phyloP scores from a whole-genome alignment of 768 basidiomycete genomes.

The Neoboletus magnificus region DNA sequence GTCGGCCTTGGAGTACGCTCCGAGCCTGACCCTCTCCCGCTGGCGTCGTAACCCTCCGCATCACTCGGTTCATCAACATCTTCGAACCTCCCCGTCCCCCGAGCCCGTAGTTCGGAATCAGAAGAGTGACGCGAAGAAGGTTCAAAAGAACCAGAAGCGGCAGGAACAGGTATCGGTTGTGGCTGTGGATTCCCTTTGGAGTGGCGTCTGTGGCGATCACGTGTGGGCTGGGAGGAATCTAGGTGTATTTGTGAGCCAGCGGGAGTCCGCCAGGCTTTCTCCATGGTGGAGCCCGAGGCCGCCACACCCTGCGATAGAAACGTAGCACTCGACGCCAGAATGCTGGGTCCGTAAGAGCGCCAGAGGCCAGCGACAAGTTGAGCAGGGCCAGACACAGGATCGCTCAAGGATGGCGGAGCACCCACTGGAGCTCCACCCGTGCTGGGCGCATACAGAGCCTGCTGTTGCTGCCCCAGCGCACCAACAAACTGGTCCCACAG shows the following conservation, averaged over 20 bases:
- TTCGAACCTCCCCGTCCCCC: conserved; percentile 53
- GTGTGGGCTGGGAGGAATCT: conserved; percentile 29
- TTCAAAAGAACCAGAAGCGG: conserved; percentile 31
- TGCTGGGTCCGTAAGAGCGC: conserved; percentile 72
- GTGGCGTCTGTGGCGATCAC: conserved; percentile 48
- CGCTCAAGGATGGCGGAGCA: conserved; percentile 45
- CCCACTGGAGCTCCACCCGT: conserved; percentile 24
- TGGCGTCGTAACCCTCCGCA: conserved; percentile 57
- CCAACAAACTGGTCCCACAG: conserved; percentile 64
- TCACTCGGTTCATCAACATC: conserved; percentile 73
- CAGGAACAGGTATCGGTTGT: conserved; percentile 31
- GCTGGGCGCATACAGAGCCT: conserved; percentile 16
- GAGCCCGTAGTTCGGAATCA: conserved; percentile 43
- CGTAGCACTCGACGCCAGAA: conserved; percentile 65
- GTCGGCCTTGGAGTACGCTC: conserved; percentile 30
- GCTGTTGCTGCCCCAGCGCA: conserved; percentile 44
- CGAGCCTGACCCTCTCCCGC: conserved; percentile 14
- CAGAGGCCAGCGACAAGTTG: conserved; percentile 67
- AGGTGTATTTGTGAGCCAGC: conserved; percentile 31
- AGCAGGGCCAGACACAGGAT: conserved; percentile 60
- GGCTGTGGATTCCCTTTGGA: conserved; percentile 48
- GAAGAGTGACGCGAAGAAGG: conserved; percentile 39
- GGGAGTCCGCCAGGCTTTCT: conserved; percentile 27
- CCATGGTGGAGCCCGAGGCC: conserved; percentile 33
- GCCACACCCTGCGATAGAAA: conserved; percentile 53